A percentile compares a stretch with the other conserved stretches of the same genome.
phyloP scores from a whole-genome alignment of 306 rosid genomes.

The Vigna unguiculata region DNA sequence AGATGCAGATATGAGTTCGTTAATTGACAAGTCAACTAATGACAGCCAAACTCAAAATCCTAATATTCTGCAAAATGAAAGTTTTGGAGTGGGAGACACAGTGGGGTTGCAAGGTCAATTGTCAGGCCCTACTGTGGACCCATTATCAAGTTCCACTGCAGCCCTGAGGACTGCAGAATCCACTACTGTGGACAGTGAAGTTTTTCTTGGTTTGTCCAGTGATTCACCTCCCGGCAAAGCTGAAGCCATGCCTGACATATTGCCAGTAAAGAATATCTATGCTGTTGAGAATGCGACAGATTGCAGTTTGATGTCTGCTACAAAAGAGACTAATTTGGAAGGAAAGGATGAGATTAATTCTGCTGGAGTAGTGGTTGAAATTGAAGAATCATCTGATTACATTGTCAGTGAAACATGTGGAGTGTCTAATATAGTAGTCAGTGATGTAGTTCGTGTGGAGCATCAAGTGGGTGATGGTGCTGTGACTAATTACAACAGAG shows the following conservation, averaged over 20 bases:
- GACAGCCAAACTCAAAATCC: slow-evolving; percentile 47
- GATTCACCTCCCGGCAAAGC: slow-evolving; percentile 46
- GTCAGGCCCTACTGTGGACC: slow-evolving; percentile 38
- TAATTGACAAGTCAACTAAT: slow-evolving; percentile 41
- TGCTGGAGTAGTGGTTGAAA: slow-evolving; percentile 26
- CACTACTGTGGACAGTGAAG: slow-evolving; percentile 35
- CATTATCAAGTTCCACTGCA: slow-evolving; percentile 42
- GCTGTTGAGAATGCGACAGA: slow-evolving; percentile 45
- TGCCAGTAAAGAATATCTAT: slow-evolving; percentile 43
- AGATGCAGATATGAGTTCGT: slow-evolving; percentile 51
- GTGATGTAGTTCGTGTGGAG: slow-evolving; percentile 42
- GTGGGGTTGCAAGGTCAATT: slow-evolving; percentile 40
- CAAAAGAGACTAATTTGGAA: slow-evolving; percentile 35
- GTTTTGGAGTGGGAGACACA: slow-evolving; percentile 35
- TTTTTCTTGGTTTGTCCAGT: slow-evolving; percentile 44
- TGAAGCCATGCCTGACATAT: slow-evolving; percentile 46
- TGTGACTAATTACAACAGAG: slow-evolving; percentile 39
- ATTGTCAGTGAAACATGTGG: slow-evolving; percentile 43
- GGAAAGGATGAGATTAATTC: slow-evolving; percentile 46
- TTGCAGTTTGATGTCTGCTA: slow-evolving; percentile 40
- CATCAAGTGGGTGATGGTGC: slow-evolving; percentile 19
- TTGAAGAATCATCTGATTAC: slow-evolving; percentile 44
- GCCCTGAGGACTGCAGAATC: slow-evolving; percentile 49
- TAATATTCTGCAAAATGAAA: slow-evolving; percentile 38
- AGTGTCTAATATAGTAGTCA: slow-evolving; percentile 47